Base-by-base conservation (phyloP, 768 basidiomycete species). In the Amanita phalloides region DNA sequence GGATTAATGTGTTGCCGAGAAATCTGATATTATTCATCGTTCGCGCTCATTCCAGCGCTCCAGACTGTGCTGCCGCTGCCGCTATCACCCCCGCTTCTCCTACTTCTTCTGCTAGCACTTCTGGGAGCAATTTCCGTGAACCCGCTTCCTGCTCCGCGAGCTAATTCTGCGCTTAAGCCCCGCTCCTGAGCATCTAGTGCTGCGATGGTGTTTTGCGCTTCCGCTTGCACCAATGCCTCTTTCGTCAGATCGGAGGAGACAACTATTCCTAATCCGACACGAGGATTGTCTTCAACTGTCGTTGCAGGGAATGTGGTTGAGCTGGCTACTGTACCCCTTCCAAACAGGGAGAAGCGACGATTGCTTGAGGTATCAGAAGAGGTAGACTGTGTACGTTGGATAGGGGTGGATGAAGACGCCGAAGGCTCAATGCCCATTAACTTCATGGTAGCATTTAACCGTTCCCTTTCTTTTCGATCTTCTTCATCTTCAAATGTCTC, bases 401-500 rank as follows among this genome's bases (percentile, higher is more conserved):
- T 56, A 11, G 59, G 54, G 20, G 53, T 45, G 2, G 71, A 62
- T n/a, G 76, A 65, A 11, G 76, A 68, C 46, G 72, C 61, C n/a
- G 71, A 63, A 28, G 84, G 81, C 64, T 86, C 82, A 54, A 95
- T 90, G 4, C 95, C 95, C 85, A 94, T 91, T 26, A 95, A 70
- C 64, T 91, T 90, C 87, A 98, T 88, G 25, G 91, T 90, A 13
- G 90, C 90, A 56, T 86, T 76, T 50, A 97, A 72, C 13, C 92
- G 79, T 63, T 93, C 92, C 51, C 94, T 74, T 66, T 95, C 92
- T 55, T 75, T 77, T 36, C 80, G 74, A 62, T 96, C 93, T 55
- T 97, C 91, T 54, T 97, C 95, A 60, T 98, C 94, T 65, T 97
- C 94, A 37, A 77, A 71, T 1, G 83, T 90, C 54, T 94, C 90